Base-by-base conservation (phyloP, 306 rosid species). In the Begonia fuchsioides region DNA sequence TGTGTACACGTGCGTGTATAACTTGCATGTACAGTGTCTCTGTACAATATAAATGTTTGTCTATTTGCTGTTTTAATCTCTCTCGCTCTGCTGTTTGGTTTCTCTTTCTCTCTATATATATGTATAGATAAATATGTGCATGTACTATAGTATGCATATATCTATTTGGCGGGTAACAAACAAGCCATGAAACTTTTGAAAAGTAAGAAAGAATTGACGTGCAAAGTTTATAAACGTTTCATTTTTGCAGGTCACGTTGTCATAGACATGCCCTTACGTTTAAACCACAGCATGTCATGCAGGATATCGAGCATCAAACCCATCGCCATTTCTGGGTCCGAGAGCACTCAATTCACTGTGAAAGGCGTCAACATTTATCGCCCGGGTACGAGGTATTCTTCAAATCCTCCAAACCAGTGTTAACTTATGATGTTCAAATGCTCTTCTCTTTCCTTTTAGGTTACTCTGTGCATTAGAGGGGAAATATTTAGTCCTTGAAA, bases 401-500 rank as follows among this genome's bases (percentile, higher is more conserved):
- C 35, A 8, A 26, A 32, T 17, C 13, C 17, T 48, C 38, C n/a
- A n/a, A 35, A 13, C 44, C n/a, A 16, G 4, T 0, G 11, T 8
- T 49, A 39, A 32, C 13, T 17, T 16, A 13, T n/a, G 17, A 38
- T 13, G 0, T 3, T 13, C 16, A 13, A 20, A 3, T 48, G 14
- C 39, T 48, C 19, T 41, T 32, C 16, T 47, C 12, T 39, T 35
- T 38, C 10, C 58, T 45, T 68, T 63, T 82, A 87, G 96, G 94
- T 65, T 87, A 64, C 80, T 77, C 12, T 83, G 94, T 61, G 83
- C 94, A 10, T 81, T 80, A 50, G 96, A 83, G 68, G 96, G 96
- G 60, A 68, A 77, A 61, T 83, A 87, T 76, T 67, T 87, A 47
- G 68, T 58, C 46, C 80, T 71, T 50, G 78, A 75, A 61, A 65